phyloP scores from a whole-genome alignment of 306 rosid species.

The Lupinus albus region DNA sequence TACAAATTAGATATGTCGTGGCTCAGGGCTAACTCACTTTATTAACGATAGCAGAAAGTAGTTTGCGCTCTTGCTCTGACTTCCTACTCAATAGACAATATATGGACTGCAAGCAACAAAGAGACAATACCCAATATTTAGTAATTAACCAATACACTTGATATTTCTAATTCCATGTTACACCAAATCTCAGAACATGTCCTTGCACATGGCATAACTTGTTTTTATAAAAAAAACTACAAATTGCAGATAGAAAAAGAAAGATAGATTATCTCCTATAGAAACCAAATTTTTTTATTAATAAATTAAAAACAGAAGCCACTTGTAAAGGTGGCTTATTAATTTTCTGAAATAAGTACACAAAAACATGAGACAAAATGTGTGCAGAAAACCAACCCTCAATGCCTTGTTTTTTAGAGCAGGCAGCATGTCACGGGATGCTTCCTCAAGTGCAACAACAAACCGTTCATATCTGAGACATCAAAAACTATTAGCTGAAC shows the following conservation, averaged over 20 bases:
- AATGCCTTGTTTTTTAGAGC: slow-evolving; percentile 78
- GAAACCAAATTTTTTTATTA: background rate
- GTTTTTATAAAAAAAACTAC: background rate
- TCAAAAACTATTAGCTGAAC: slow-evolving; percentile 26
- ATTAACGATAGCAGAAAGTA: slow-evolving; percentile 89
- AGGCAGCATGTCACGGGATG: slow-evolving; percentile 92
- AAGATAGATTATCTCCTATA: background rate
- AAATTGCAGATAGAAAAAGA: background rate
- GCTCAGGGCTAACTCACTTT: slow-evolving; percentile 63
- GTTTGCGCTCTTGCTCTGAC: slow-evolving; percentile 89
- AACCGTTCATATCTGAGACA: slow-evolving; percentile 84
- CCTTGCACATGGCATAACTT: background rate
- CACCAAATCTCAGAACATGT: slow-evolving; percentile 25
- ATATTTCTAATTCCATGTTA: slow-evolving; percentile 8
- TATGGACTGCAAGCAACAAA: slow-evolving; percentile 60
- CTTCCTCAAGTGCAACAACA: slow-evolving; percentile 88
- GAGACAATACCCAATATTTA: slow-evolving; percentile 1
- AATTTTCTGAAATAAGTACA: slow-evolving; percentile 4
- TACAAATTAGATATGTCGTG: slow-evolving; percentile 9
- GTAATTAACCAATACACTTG: background rate
- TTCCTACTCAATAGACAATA: slow-evolving; percentile 80
- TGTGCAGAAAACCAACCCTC: slow-evolving; percentile 61
- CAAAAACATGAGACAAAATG: background rate
- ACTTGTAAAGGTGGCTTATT: background rate
- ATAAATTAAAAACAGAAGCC: background rate